A percentile compares a stretch with the other conserved stretches of the same genome.
Conservation (phyloP, 1,139 yeast species). For the Candida tetrigidarum region DNA sequence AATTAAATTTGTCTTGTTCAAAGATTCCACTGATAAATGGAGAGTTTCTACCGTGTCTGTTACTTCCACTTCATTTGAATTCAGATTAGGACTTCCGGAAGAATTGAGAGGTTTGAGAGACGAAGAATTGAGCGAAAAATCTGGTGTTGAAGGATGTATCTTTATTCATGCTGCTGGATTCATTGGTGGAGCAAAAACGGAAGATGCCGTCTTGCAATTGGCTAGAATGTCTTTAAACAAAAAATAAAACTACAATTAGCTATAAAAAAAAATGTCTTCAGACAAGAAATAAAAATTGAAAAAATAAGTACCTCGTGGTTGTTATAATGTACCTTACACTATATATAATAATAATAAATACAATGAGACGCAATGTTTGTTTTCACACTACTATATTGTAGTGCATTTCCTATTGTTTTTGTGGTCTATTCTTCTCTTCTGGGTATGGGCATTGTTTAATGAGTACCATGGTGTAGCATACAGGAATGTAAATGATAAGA, state of each 20-base stretch:
- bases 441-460: too few species aligned
- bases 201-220: constrained; percentile 76
- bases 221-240: constrained; percentile 52
- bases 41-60: constrained; percentile 91
- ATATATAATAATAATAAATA: too few species aligned
- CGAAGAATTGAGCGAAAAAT: constrained; percentile 67
- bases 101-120: constrained; percentile 95
- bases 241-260: background rate
- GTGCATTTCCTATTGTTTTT: too few species aligned
- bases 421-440: too few species aligned
- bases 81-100: constrained; percentile 87
- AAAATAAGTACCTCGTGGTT: too few species aligned
- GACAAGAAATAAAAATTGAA: too few species aligned
- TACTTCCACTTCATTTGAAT: constrained; percentile 73
- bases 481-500: too few species aligned
- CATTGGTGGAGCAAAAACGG: constrained; percentile 90
- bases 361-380: too few species aligned
- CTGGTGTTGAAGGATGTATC: constrained; percentile 85
- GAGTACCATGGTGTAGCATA: too few species aligned
- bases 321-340: too few species aligned
- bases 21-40: constrained; percentile 76
- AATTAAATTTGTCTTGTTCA: constrained; percentile 77
- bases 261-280: background rate
- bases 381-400: too few species aligned
- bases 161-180: constrained; percentile 97